Evolutionary conservation across 768 basidiomycete species (phyloP).

Genomic region (Boletus rubroflammeus): DNA sequence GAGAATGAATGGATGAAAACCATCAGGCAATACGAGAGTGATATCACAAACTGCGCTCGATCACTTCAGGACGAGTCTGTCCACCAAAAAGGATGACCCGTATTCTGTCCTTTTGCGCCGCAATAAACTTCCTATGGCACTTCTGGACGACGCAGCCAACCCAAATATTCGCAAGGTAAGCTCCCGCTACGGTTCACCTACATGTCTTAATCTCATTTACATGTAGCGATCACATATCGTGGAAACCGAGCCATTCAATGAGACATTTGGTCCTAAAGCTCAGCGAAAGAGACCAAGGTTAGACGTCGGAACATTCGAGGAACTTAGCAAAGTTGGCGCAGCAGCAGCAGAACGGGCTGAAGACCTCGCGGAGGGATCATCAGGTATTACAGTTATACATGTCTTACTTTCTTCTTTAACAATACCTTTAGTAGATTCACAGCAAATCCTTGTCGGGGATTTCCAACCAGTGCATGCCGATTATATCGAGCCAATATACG

Average conservation of each 20-base stretch:
- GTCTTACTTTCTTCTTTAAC: neutral
- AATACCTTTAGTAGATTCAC: conserved; percentile 6
- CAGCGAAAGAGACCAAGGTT: conserved; percentile 88
- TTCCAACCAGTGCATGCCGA: conserved; percentile 66
- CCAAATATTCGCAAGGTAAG: conserved; percentile 72
- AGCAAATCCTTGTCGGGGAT: conserved; percentile 30
- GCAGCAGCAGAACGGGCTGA: conserved; percentile 49
- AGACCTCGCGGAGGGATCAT: conserved; percentile 37
- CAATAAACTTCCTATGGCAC: conserved; percentile 96
- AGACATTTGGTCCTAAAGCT: conserved; percentile 95
- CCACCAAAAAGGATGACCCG: conserved; percentile 84
- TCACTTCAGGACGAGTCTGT: conserved; percentile 90
- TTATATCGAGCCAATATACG: conserved; percentile 85
- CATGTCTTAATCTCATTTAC: conserved; percentile 2
- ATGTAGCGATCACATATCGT: conserved; percentile 84
- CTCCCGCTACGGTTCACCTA: neutral
- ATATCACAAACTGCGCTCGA: conserved; percentile 95
- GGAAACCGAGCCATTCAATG: conserved; percentile 90
- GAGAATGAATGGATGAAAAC: conserved; percentile 4
- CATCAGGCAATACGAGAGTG: conserved; percentile 91
- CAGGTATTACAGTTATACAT: conserved; percentile 35
- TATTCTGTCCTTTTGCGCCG: conserved; percentile 91
- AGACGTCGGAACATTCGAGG: conserved; percentile 89
- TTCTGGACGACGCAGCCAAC: conserved; percentile 87
- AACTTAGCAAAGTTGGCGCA: conserved; percentile 66